Percentiles rank a stretch among this genome's conserved stretches.
These are phyloP conservation scores for Trypanosoma brucei DNA, from an alignment of 208 protist species.

Conservation along the genomic window DNA sequence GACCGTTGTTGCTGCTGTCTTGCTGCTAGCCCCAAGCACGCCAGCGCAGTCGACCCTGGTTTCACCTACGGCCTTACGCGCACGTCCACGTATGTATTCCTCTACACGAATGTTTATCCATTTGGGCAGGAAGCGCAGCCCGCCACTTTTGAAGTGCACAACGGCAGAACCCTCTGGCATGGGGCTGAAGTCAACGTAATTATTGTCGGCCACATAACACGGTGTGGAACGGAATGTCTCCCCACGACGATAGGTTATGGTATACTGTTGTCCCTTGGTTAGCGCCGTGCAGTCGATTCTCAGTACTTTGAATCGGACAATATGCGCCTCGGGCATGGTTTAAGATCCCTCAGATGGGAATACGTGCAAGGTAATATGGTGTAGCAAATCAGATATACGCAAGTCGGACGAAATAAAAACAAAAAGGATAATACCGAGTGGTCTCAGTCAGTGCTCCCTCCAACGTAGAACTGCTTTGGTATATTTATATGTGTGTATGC, in stretches of 20 bases:
- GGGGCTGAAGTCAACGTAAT: conserved; percentile 62
- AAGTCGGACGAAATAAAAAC: background rate
- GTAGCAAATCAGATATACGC: background rate
- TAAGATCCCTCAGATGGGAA: conserved; percentile 1
- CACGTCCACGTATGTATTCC: conserved; percentile 65
- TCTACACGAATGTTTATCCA: conserved; percentile 79
- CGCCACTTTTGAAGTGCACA: conserved; percentile 74
- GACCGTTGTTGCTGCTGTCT: conserved; percentile 29
- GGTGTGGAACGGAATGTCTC: conserved; percentile 67
- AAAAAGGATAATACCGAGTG: background rate
- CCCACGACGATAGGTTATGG: conserved; percentile 70
- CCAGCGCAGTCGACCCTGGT: conserved; percentile 65
- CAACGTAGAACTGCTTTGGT: background rate
- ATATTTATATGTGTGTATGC: background rate
- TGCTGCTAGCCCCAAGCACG: conserved; percentile 27
- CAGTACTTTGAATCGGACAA: conserved; percentile 77
- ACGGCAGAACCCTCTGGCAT: conserved; percentile 83
- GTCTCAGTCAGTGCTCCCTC: no score
- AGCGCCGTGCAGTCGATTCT: conserved; percentile 57
- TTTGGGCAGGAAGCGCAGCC: conserved; percentile 62
- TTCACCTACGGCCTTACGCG: conserved; percentile 64
- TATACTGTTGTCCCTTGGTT: conserved; percentile 71
- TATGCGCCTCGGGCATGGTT: conserved; percentile 49
- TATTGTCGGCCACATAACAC: conserved; percentile 57
- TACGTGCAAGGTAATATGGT: conserved; percentile 1